Evolutionary conservation across 2,329 filamentous ascomycete species (phyloP), one percentile per base, ranked within the genome.

Genomic region (Diaporthe helianthi): DNA sequence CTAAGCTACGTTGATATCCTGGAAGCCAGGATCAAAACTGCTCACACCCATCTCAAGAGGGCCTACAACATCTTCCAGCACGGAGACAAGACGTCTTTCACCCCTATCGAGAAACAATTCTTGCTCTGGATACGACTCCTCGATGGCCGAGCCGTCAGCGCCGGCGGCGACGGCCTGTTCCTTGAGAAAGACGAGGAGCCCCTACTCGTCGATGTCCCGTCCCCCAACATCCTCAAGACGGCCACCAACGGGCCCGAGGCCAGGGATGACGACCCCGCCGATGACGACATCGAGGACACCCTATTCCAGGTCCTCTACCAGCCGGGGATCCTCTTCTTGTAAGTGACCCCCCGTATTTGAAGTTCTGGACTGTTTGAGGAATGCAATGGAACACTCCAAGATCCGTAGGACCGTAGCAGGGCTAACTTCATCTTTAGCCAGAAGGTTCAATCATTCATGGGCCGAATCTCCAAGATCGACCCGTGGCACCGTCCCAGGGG

Each of bases 381-480:
- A n/a, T n/a, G n/a, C n/a, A 17, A 38, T 15, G 13, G 3, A 38
- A 38, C 6, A 6, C 13, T 38, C 17, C 6, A 15, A 15, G 36
- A 17, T 17, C 13, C 13, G 36, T 38, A 17, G 36, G 13, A 17
- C 13, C 13, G 36, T 38, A 17, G 36, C 36, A 17, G 36, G 2
- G 2, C 36, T 38, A 17, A 38, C 36, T 38, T 38, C 12, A 15
- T 15, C 13, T 38, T 38, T 6, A 38, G 36, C 72, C 85, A 88
- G 67, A 85, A 87, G 70, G 84, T 87, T 0, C 86, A 86, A 73
- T 85, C 83, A 41, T 87, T 87, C 73, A 86, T 87, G 78, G 86
- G 86, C 2, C 80, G 84, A 6, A 87, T 88, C 58, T 85, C 85
- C 8, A 82, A 83, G 67, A 87, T 88, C 65, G 85, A 87, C 67